Evolutionary conservation across 108 stramenopile genomes (phyloP).

Genomic region (Mayamaea pseudoterrestris): DNA sequence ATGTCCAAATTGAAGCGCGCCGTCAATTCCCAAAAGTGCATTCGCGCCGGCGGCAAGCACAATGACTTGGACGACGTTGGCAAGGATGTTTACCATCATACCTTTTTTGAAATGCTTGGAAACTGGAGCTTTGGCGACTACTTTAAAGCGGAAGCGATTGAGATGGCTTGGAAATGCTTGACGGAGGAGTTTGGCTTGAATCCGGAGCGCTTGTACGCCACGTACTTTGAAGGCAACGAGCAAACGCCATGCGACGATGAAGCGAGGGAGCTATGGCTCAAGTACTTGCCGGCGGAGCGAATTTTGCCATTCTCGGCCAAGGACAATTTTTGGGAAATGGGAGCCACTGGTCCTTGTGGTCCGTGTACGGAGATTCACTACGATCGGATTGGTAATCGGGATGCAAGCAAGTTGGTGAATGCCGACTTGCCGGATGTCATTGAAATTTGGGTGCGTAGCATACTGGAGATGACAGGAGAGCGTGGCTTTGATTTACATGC

Average conservation of each 20-base stretch:
- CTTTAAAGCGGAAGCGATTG: constrained; percentile 98
- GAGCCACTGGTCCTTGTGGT: constrained; percentile 98
- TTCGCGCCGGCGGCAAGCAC: constrained; percentile 99
- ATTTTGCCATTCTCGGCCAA: constrained; percentile 90
- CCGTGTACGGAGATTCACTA: constrained; percentile 99
- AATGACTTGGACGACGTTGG: constrained; percentile 99
- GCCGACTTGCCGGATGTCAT: constrained; percentile 92
- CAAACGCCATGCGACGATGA: constrained; percentile 78
- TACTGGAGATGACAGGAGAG: too few species aligned
- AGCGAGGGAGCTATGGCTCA: constrained; percentile 84
- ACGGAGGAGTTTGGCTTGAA: constrained; percentile 84
- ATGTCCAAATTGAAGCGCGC: constrained; percentile 85
- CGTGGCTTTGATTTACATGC: too few species aligned
- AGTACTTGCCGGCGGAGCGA: constrained; percentile 82
- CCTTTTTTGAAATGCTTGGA: constrained; percentile 99
- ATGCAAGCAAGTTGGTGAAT: constrained; percentile 91
- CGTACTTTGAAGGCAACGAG: constrained; percentile 98
- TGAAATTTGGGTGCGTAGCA: constrained; percentile 99
- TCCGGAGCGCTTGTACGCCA: constrained; percentile 82
- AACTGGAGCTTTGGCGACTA: constrained; percentile 99
- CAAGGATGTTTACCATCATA: constrained; percentile 99
- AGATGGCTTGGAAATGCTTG: constrained; percentile 93
- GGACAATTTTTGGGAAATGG: constrained; percentile 99
- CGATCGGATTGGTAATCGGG: constrained; percentile 95
- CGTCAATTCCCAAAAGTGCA: constrained; percentile 98